Conservation (phyloP, 192 early-diverging fungal genomes). For the Coemansia sp. region DNA sequence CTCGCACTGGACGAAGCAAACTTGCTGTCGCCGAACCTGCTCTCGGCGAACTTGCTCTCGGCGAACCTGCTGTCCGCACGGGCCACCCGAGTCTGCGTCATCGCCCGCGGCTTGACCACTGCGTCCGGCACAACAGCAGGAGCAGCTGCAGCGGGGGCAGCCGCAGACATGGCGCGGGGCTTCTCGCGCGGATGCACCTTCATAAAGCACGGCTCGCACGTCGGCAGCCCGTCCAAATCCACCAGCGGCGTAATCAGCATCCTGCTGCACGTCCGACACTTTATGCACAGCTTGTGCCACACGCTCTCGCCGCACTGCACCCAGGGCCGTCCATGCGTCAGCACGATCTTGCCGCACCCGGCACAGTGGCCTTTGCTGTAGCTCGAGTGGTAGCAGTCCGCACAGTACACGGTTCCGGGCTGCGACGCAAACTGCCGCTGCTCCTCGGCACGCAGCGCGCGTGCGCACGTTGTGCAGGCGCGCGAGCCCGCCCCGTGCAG, state of each 20-base stretch:
- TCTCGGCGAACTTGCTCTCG: no score
- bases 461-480: constrained; percentile 33
- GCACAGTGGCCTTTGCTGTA: constrained; percentile 50
- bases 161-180: constrained; percentile 18
- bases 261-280: constrained; percentile 35
- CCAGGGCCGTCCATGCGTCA: constrained; percentile 52
- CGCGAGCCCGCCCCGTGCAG: constrained; percentile 4
- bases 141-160: no score
- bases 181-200: background rate
- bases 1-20: background rate
- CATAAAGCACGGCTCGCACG: constrained; percentile 50
- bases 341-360: constrained; percentile 44
- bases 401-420: constrained; percentile 43
- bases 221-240: constrained; percentile 32
- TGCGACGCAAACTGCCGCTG: constrained; percentile 49
- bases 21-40: no score
- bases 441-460: constrained; percentile 27
- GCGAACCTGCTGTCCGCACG: no score
- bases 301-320: constrained; percentile 44
- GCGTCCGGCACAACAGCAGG: no score
- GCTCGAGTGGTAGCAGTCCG: constrained; percentile 50
- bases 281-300: constrained; percentile 55
- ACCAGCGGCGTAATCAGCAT: constrained; percentile 42
- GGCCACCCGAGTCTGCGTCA: background rate
- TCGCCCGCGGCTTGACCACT: background rate